phyloP scores from a whole-genome alignment of 345 rosid species.

The Aurinia saxatilis region DNA sequence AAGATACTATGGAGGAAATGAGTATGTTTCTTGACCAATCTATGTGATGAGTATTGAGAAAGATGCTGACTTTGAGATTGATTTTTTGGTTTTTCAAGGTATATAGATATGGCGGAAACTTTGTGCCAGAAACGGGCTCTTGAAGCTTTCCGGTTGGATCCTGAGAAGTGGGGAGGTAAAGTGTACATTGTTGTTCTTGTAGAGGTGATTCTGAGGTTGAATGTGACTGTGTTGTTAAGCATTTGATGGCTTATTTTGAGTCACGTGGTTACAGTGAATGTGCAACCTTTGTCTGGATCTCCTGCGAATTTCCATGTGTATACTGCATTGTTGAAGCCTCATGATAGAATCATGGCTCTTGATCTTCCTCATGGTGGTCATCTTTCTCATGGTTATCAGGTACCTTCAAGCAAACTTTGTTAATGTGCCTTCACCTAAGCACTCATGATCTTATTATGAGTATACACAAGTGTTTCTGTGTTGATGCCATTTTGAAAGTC shows the following conservation, averaged over 20 bases:
- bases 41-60: not conserved
- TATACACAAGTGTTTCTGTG: not conserved
- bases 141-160: slow-evolving; percentile 92
- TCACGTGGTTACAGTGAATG: slow-evolving; percentile 62
- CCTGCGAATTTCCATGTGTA: slow-evolving; percentile 96
- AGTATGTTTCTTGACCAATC: slow-evolving; percentile 40
- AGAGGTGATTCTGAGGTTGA: not conserved
- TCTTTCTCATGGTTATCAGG: slow-evolving; percentile 99
- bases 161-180: slow-evolving; percentile 98
- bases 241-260: slow-evolving; percentile 14
- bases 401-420: slow-evolving; percentile 19
- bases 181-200: not conserved
- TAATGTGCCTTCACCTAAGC: not conserved
- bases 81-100: slow-evolving; percentile 45
- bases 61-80: not conserved
- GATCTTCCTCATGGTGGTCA: slow-evolving; percentile 99
- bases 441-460: not conserved
- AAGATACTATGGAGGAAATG: slow-evolving; percentile 99
- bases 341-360: slow-evolving; percentile 99
- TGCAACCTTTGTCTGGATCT: slow-evolving; percentile 94
- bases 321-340: slow-evolving; percentile 88
- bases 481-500: not conserved
- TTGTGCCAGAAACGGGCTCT: slow-evolving; percentile 94
- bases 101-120: slow-evolving; percentile 95
- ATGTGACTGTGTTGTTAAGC: not conserved